phyloP scores from a whole-genome alignment of 306 rosid genomes.

The Acacia crassicarpa region DNA sequence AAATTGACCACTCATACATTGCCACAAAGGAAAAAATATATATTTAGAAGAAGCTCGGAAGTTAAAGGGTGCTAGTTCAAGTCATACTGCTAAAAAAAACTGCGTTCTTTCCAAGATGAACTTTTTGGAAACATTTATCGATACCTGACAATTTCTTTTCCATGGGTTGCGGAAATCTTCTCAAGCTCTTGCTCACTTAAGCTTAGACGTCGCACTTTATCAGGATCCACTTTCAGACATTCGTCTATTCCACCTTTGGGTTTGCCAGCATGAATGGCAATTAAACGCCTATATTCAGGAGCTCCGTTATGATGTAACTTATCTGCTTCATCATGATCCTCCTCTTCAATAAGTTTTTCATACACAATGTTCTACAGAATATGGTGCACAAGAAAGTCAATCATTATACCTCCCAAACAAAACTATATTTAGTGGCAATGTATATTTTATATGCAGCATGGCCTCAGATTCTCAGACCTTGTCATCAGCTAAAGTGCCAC shows the following conservation, averaged over 20 bases:
- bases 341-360: slow-evolving; percentile 53
- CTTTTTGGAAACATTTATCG: slow-evolving; percentile 17
- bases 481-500: slow-evolving; percentile 40
- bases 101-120: not conserved
- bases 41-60: not conserved
- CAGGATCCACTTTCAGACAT: slow-evolving; percentile 81
- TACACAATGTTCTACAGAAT: slow-evolving; percentile 47
- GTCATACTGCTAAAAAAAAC: slow-evolving; percentile 7
- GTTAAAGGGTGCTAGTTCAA: slow-evolving; percentile 19
- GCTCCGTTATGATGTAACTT: slow-evolving; percentile 56
- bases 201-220: slow-evolving; percentile 86
- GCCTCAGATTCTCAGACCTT: slow-evolving; percentile 56
- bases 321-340: slow-evolving; percentile 48
- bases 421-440: slow-evolving; percentile 25
- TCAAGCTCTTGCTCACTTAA: slow-evolving; percentile 96
- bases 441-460: slow-evolving; percentile 8
- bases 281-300: slow-evolving; percentile 72
- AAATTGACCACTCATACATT: slow-evolving; percentile 23
- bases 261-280: slow-evolving; percentile 97
- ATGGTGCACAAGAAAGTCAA: slow-evolving; percentile 27
- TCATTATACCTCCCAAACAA: slow-evolving; percentile 10
- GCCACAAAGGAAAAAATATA: not conserved
- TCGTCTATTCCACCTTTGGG: slow-evolving; percentile 88
- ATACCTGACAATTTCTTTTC: slow-evolving; percentile 84
- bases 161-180: slow-evolving; percentile 64